Evolutionary conservation across 2,329 filamentous ascomycete genomes (phyloP), one percentile per base, ranked within the genome.

Genomic region (Acrocalymma vagum): DNA sequence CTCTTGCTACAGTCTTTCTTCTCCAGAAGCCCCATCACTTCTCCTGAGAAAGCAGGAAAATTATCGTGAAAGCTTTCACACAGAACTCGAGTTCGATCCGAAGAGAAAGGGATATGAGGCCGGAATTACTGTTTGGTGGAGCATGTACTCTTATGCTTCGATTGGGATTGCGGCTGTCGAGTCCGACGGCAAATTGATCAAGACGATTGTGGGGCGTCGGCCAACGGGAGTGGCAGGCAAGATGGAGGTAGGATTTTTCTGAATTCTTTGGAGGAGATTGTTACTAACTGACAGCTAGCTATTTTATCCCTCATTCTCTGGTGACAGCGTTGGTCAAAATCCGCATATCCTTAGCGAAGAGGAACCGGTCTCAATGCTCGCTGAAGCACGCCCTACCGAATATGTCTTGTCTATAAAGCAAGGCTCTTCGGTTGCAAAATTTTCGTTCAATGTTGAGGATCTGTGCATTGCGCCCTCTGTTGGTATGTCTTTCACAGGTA

Each of bases 101-200:
- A 64, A 58, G 0, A 66, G 67, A 3, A 28, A 56, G 4, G 65
- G 72, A 2, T 74, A 74, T 3, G 80, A 83, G 62, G 79, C 80
- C 0, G 80, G 81, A 0, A 65, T 76, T 0, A 76, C 77, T 0
- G 55, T 82, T 0, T 83, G 77, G 73, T 81, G 78, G 76, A 81
- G 75, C 29, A 74, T 79, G 27, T 72, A 71, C 45, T 75, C 73
- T 0, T 72, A 73, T 36, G 68, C 63, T 30, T 73, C 67, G 22
- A 65, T 78, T 3, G 76, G 75, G 1, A 62, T 78, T 10, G 37
- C 38, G 8, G 23, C 38, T 2, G 6, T 29, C 6, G 3, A 33
- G 11, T 24, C 29, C 10, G 28, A 37, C 2, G 30, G 34, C 7
- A 17, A 39, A 9, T 24, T 26, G 9, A 28, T 24, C 3, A 36